Percentiles rank a stretch among this genome's conserved stretches.
phyloP scores from a whole-genome alignment of 768 basidiomycete species.

The Boletus fagicola region DNA sequence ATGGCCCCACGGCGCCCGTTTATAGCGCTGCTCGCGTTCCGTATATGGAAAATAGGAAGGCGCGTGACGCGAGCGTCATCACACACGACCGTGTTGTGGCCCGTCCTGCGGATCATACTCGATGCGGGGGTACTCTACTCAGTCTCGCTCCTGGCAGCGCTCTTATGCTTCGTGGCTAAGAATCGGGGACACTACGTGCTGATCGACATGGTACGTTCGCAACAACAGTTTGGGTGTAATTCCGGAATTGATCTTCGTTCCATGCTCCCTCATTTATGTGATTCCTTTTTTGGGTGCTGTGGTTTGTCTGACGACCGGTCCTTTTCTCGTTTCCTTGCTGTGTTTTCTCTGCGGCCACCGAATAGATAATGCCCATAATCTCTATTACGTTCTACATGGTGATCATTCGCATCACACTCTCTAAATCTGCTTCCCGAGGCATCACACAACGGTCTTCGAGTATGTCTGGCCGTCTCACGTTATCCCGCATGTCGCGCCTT shows the following conservation, averaged over 20 bases:
- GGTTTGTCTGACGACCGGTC: too few species aligned
- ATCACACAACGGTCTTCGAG: not conserved
- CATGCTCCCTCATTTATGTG: not conserved
- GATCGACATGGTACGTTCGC: conserved; percentile 21
- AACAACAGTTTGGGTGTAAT: not conserved
- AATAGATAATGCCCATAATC: not conserved
- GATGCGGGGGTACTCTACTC: conserved; percentile 28
- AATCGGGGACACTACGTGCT: conserved; percentile 21
- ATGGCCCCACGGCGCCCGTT: not conserved
- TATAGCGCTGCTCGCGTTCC: conserved; percentile 24
- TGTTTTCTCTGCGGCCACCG: not conserved
- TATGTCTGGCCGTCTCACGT: not conserved
- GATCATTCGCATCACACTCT: not conserved
- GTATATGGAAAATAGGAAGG: conserved; percentile 22
- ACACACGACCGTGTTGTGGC: conserved; percentile 11
- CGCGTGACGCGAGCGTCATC: not conserved
- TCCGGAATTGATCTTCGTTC: not conserved
- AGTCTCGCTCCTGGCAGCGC: conserved; percentile 19
- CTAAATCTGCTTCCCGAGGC: not conserved
- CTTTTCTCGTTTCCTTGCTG: not conserved
- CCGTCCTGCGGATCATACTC: conserved; percentile 22
- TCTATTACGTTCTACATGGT: not conserved
- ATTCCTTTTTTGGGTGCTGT: not conserved
- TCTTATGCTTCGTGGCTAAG: conserved; percentile 22
- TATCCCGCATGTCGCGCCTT: not conserved